Evolutionary conservation across 257 asterid species (phyloP).

Genomic region (Petunia axillaris): DNA sequence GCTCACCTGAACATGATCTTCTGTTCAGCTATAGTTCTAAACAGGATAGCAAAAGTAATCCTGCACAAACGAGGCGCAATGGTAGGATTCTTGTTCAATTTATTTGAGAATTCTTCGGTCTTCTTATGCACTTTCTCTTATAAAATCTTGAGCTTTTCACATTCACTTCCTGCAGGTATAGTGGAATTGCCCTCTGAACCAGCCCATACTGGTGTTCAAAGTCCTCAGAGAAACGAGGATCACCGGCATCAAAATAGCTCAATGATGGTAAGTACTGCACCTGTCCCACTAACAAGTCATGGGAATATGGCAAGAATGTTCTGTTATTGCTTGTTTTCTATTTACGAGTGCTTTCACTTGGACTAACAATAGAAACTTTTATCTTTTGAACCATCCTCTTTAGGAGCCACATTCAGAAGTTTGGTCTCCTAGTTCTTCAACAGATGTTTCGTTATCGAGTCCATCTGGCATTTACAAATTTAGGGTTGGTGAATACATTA

Average conservation of each 20-base stretch:
- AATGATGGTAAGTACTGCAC: slow-evolving; percentile 40
- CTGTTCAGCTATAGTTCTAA: slow-evolving; percentile 48
- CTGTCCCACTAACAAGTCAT: not conserved
- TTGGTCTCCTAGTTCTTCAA: slow-evolving; percentile 46
- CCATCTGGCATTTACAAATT: slow-evolving; percentile 39
- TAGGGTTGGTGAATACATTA: slow-evolving; percentile 38
- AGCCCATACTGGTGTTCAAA: slow-evolving; percentile 7
- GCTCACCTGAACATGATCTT: slow-evolving; percentile 57
- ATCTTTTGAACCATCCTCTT: not conserved
- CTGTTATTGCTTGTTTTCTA: not conserved
- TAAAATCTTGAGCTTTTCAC: not conserved
- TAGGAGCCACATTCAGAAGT: slow-evolving; percentile 49
- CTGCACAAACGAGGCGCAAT: not conserved
- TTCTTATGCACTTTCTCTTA: not conserved
- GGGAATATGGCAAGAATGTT: not conserved
- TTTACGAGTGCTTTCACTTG: not conserved
- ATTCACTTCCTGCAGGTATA: slow-evolving; percentile 11
- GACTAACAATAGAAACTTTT: not conserved
- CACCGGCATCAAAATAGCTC: slow-evolving; percentile 29
- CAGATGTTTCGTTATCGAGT: slow-evolving; percentile 46
- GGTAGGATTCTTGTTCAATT: not conserved
- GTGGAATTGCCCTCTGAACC: slow-evolving; percentile 31
- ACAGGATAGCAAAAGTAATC: slow-evolving; percentile 29
- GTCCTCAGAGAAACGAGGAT: slow-evolving; percentile 32
- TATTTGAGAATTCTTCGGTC: not conserved